Conservation (phyloP, 352 stramenopile genomes). For the Pythium phragmitis region DNA sequence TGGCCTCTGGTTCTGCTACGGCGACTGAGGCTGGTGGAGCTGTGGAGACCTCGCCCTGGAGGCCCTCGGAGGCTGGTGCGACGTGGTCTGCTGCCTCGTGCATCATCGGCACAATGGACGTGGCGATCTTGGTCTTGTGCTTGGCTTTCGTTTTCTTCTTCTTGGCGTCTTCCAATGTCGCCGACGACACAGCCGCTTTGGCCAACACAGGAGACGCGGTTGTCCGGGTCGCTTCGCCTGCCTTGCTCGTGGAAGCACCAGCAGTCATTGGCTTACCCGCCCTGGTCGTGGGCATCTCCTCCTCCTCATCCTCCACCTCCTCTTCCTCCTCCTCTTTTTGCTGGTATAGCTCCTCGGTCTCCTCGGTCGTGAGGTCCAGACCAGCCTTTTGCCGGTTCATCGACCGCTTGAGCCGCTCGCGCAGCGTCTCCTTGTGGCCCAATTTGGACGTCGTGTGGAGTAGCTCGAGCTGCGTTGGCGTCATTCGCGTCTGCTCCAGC, state of each 20-base stretch:
- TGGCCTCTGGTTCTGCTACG: no score
- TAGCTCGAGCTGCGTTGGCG: conserved; percentile 62
- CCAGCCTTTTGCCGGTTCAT: conserved; percentile 78
- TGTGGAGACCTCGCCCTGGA: no score
- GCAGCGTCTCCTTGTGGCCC: conserved; percentile 81
- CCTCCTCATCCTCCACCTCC: conserved; percentile 23
- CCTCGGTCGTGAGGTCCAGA: conserved; percentile 47
- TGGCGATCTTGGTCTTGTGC: conserved; percentile 28
- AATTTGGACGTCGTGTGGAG: conserved; percentile 77
- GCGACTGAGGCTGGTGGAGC: no score
- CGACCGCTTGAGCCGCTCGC: conserved; percentile 73
- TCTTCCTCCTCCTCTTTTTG: conserved; percentile 24
- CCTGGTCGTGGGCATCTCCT: conserved; percentile 21
- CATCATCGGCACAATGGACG: conserved; percentile 34
- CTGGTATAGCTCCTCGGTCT: conserved; percentile 61
- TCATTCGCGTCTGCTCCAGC: conserved; percentile 55
- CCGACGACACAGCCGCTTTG: neutral
- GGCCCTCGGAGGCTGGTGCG: no score
- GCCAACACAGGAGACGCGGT: neutral
- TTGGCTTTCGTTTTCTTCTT: conserved; percentile 29
- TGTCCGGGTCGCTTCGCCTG: neutral
- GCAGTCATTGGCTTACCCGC: neutral
- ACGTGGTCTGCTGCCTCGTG: neutral
- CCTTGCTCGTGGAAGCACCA: neutral
- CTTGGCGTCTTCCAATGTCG: neutral